Evolutionary conservation across 129 eudicot species (phyloP).

Genomic region (Arctium minus): DNA sequence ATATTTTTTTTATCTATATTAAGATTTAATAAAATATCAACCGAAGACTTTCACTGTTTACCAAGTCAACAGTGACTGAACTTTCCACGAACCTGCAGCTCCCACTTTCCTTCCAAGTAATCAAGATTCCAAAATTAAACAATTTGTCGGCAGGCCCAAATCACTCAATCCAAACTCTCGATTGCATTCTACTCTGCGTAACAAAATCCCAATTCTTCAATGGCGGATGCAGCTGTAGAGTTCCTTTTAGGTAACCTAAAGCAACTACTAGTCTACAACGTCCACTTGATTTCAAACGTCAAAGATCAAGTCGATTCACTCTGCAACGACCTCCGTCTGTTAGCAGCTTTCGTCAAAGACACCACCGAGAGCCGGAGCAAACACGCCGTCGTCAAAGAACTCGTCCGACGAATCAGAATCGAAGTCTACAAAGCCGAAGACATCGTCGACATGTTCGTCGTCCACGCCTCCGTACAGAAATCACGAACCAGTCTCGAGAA

Average conservation of each 20-base stretch:
- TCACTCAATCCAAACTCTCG: too few species aligned
- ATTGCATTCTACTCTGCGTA: not conserved
- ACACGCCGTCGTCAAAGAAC: constrained; percentile 40
- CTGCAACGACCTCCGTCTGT: constrained; percentile 39
- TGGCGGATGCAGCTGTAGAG: constrained; percentile 63
- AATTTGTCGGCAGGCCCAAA: not conserved
- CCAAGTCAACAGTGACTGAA: not conserved
- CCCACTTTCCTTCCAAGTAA: not conserved
- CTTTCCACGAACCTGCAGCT: too few species aligned
- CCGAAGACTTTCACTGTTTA: too few species aligned
- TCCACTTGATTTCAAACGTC: constrained; percentile 33
- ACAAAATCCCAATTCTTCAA: not conserved
- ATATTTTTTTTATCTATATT: too few species aligned
- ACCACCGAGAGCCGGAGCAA: constrained; percentile 49
- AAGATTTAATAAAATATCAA: too few species aligned
- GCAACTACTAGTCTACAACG: constrained; percentile 47
- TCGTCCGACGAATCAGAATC: constrained; percentile 44
- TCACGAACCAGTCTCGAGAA: constrained; percentile 23
- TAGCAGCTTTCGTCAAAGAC: constrained; percentile 57
- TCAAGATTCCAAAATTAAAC: not conserved
- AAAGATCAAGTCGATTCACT: constrained; percentile 58
- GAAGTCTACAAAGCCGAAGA: constrained; percentile 60
- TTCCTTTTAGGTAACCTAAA: constrained; percentile 48
- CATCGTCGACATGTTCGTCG: constrained; percentile 44
- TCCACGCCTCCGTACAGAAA: constrained; percentile 32